Percentiles rank a stretch among this genome's conserved stretches.
Conservation (phyloP, 1,139 yeast species). For the Lodderomyces elongisporus region DNA sequence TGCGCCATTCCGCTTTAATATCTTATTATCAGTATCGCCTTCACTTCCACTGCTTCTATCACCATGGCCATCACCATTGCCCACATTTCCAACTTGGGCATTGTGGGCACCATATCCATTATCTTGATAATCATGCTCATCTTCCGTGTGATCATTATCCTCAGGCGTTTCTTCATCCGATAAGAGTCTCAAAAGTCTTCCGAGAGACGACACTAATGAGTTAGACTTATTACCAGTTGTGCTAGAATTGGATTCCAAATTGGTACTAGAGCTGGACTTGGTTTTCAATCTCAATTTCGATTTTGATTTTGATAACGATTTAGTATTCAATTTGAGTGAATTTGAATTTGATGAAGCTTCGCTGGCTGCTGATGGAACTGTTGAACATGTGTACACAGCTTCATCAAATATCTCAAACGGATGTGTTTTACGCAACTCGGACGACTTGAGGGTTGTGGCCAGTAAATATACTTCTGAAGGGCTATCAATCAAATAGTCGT, state of each 20-base stretch:
- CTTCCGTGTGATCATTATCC: slow-evolving; percentile 14
- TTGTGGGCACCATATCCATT: slow-evolving; percentile 1
- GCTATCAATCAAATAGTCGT: slow-evolving; percentile 17
- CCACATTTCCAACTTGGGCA: slow-evolving; percentile 14
- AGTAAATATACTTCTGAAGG: slow-evolving; percentile 6
- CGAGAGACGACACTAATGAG: slow-evolving; percentile 34
- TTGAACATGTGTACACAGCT: slow-evolving; percentile 57
- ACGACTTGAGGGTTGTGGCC: slow-evolving; percentile 14
- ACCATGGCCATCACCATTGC: slow-evolving; percentile 1
- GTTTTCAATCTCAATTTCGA: slow-evolving; percentile 36
- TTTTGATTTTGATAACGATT: slow-evolving; percentile 35
- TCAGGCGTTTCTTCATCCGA: too few relatives aligned
- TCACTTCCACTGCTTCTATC: background rate
- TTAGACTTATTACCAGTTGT: background rate
- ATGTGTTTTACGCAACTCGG: slow-evolving; percentile 46
- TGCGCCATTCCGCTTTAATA: slow-evolving; percentile 23
- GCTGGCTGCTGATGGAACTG: slow-evolving; percentile 6
- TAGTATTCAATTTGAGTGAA: slow-evolving; percentile 17
- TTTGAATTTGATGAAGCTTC: slow-evolving; percentile 3
- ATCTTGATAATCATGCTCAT: slow-evolving; percentile 5
- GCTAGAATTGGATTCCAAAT: background rate
- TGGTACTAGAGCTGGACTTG: slow-evolving; percentile 15
- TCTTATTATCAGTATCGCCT: slow-evolving; percentile 6
- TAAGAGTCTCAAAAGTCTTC: slow-evolving; percentile 33
- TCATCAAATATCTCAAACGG: slow-evolving; percentile 77